Percentiles rank a stretch among this genome's conserved stretches.
Evolutionary conservation across 208 protist species (phyloP).

Genomic region (Trypanosoma grayi): DNA sequence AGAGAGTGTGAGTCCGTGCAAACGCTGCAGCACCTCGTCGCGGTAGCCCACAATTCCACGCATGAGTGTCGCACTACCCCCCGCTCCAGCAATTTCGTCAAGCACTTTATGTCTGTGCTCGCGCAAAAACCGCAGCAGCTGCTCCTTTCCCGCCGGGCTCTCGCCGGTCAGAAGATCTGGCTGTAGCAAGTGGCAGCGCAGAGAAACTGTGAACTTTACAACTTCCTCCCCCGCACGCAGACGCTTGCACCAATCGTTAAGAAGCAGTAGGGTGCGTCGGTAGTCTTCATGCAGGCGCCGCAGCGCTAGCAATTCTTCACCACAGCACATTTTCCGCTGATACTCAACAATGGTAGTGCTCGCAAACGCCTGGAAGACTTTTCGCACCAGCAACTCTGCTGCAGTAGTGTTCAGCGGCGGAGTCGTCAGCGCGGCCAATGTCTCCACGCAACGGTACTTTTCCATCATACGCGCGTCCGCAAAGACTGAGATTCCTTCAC

Average conservation of each 20-base stretch:
- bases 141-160: conserved; percentile 38
- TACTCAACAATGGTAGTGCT: conserved; percentile 14
- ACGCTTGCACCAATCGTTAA: conserved; percentile 53
- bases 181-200: conserved; percentile 66
- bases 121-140: conserved; percentile 53
- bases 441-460: conserved; percentile 21
- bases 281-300: conserved; percentile 35
- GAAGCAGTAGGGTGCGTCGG: conserved; percentile 19
- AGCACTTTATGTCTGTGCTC: conserved; percentile 32
- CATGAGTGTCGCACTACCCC: conserved; percentile 1
- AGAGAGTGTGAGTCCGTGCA: conserved; percentile 69
- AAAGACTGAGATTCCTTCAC: conserved; percentile 13
- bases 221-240: conserved; percentile 32
- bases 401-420: conserved; percentile 18
- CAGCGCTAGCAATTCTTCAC: conserved; percentile 29
- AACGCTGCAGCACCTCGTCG: conserved; percentile 43
- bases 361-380: conserved; percentile 26
- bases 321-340: conserved; percentile 18
- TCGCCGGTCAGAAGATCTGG: conserved; percentile 61
- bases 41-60: conserved; percentile 1
- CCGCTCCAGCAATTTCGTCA: conserved; percentile 5
- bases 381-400: conserved; percentile 21
- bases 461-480: neutral
- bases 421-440: conserved; percentile 22
- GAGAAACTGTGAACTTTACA: conserved; percentile 33